Conservation (phyloP, 1,284 basidiomycete species). For the Leccinum colubrinum region DNA sequence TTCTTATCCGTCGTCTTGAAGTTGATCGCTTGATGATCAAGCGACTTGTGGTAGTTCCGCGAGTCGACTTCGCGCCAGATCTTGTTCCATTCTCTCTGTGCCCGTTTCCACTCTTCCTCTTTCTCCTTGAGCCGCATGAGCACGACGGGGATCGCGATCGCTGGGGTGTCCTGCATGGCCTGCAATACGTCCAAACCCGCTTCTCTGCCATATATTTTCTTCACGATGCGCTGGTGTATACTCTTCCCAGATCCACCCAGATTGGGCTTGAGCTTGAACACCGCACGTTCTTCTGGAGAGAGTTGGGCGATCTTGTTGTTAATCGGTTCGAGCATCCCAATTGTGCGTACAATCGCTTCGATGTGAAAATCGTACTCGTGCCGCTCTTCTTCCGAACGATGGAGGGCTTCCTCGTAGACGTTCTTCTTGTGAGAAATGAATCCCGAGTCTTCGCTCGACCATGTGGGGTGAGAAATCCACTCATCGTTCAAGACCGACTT, state of each 20-base stretch:
- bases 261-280: constrained; percentile 90
- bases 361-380: constrained; percentile 99
- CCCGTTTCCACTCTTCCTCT: constrained; percentile 99
- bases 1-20: constrained; percentile 96
- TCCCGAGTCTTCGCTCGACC: constrained; percentile 90
- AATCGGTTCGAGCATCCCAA: constrained; percentile 90
- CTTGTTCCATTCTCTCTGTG: constrained; percentile 99
- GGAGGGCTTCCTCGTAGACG: constrained; percentile 94
- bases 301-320: constrained; percentile 87
- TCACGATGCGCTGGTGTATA: constrained; percentile 92
- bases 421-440: constrained; percentile 95
- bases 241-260: constrained; percentile 89
- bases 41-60: constrained; percentile 88
- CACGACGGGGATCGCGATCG: constrained; percentile 91
- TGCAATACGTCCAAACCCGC: constrained; percentile 87
- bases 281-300: constrained; percentile 75
- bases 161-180: constrained; percentile 92
- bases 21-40: constrained; percentile 91
- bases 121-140: constrained; percentile 92
- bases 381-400: constrained; percentile 95
- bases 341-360: constrained; percentile 94
- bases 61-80: constrained; percentile 98
- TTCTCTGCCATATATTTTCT: constrained; percentile 94
- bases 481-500: constrained; percentile 95
- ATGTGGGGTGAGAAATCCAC: constrained; percentile 95